Conservation (phyloP, 1,284 basidiomycete species). For the Trametes polyzona region DNA sequence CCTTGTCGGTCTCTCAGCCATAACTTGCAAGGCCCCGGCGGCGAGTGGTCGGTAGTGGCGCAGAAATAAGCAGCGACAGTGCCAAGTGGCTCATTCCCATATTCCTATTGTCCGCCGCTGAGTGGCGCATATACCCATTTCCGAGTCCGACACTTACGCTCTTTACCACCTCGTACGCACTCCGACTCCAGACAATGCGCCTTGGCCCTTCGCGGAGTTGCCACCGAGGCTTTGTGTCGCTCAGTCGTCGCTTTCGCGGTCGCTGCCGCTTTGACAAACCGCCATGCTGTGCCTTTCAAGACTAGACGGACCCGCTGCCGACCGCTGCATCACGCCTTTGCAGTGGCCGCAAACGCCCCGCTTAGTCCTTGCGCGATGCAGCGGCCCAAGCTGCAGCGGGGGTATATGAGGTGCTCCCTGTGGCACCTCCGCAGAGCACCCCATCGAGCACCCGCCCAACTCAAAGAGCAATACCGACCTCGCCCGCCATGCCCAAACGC, state of each 20-base stretch:
- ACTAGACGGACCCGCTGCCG: background rate
- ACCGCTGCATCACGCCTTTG: background rate
- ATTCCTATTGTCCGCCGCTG: background rate
- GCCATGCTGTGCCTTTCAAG: background rate
- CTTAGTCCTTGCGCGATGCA: background rate
- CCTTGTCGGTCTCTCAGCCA: no score
- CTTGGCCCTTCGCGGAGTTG: background rate
- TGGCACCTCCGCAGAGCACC: background rate
- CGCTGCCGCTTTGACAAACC: background rate
- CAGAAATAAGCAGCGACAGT: background rate
- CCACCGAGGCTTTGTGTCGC: background rate
- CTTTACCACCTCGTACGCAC: background rate
- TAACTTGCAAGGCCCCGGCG: no score
- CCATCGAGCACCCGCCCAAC: background rate
- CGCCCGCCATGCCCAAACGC: slow-evolving; percentile 58
- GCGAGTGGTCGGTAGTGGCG: no score
- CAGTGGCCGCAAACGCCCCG: background rate
- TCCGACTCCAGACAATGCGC: background rate
- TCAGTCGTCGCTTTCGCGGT: background rate
- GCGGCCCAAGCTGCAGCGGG: background rate
- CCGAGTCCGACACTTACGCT: background rate
- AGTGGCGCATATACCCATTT: background rate
- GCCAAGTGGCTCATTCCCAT: background rate
- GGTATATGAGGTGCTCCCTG: background rate
- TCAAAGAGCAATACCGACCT: background rate